These are phyloP conservation scores for Cantharellus anzutake DNA, from an alignment of 768 basidiomycete species.

Conservation along the genomic window DNA sequence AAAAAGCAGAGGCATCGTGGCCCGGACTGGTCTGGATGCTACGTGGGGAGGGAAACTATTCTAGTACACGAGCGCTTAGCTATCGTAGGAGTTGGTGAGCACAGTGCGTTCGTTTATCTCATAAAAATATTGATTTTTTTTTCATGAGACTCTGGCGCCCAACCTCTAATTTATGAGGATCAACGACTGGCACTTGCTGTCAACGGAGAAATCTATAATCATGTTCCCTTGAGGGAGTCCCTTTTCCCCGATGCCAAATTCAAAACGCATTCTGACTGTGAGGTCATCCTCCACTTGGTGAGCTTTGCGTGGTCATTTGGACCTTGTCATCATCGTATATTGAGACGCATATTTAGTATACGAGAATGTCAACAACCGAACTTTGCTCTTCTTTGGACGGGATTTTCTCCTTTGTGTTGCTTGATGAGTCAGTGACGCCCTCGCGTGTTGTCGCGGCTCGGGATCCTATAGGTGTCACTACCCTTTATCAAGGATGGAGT, in stretches of 20 bases:
- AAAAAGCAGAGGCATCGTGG: slow-evolving; percentile 87
- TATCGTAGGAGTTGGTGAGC: slow-evolving; percentile 87
- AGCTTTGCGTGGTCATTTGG: slow-evolving; percentile 7
- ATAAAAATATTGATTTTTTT: neutral
- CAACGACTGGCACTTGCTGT: slow-evolving; percentile 72
- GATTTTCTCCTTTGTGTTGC: slow-evolving; percentile 95
- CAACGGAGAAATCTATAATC: slow-evolving; percentile 99
- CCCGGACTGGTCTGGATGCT: slow-evolving; percentile 97
- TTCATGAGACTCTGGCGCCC: slow-evolving; percentile 75
- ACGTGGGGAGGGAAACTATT: slow-evolving; percentile 60
- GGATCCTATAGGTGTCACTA: slow-evolving; percentile 95
- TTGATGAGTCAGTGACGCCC: slow-evolving; percentile 83
- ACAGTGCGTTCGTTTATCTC: neutral
- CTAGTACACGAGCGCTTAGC: slow-evolving; percentile 93
- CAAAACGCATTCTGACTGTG: slow-evolving; percentile 97
- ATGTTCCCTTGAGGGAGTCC: slow-evolving; percentile 53
- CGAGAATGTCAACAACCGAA: neutral
- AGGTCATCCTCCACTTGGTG: slow-evolving; percentile 87
- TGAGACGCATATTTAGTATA: neutral
- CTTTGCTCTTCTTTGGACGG: slow-evolving; percentile 77
- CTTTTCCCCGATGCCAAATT: slow-evolving; percentile 53
- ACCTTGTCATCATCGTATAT: neutral
- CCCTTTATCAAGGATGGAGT: slow-evolving; percentile 93
- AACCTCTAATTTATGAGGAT: slow-evolving; percentile 78
- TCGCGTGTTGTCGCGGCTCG: slow-evolving; percentile 87